phyloP scores from a whole-genome alignment of 148 eudicot genomes.

The Chenopodium album region DNA sequence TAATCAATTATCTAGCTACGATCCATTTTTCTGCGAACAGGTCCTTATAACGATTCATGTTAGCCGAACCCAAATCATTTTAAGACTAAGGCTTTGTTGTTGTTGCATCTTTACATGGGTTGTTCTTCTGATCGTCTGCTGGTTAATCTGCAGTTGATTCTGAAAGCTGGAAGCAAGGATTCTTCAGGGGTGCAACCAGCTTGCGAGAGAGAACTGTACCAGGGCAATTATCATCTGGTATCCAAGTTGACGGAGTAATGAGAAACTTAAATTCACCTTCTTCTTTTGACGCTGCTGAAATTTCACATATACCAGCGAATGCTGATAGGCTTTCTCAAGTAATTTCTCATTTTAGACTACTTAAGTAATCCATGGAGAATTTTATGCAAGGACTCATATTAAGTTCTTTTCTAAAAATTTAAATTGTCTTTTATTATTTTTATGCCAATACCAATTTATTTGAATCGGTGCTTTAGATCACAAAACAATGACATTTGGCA shows the following conservation, averaged over 20 bases:
- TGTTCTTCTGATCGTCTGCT: slow-evolving; percentile 32
- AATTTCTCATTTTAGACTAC: slow-evolving; percentile 13
- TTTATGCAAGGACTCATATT: too few species aligned
- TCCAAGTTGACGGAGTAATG: slow-evolving; percentile 34
- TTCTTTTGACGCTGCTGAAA: slow-evolving; percentile 47
- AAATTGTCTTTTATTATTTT: too few species aligned
- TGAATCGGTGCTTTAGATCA: too few species aligned
- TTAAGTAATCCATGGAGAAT: neutral
- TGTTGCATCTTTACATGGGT: slow-evolving; percentile 17
- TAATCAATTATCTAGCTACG: too few species aligned
- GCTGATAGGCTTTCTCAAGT: slow-evolving; percentile 54
- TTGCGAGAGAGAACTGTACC: slow-evolving; percentile 44
- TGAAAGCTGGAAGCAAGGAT: slow-evolving; percentile 53
- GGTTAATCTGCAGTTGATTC: slow-evolving; percentile 44
- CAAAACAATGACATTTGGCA: too few species aligned
- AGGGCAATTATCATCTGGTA: slow-evolving; percentile 29
- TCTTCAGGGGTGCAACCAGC: slow-evolving; percentile 33
- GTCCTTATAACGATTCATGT: too few species aligned
- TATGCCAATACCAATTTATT: too few species aligned
- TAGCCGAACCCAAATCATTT: too few species aligned
- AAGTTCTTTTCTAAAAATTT: too few species aligned
- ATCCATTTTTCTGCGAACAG: too few species aligned
- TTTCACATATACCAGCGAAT: slow-evolving; percentile 29
- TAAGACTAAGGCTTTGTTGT: too few species aligned
- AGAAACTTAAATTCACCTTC: slow-evolving; percentile 30